phyloP scores from a whole-genome alignment of 441 rosid genomes.

The Adansonia madagascariensis region DNA sequence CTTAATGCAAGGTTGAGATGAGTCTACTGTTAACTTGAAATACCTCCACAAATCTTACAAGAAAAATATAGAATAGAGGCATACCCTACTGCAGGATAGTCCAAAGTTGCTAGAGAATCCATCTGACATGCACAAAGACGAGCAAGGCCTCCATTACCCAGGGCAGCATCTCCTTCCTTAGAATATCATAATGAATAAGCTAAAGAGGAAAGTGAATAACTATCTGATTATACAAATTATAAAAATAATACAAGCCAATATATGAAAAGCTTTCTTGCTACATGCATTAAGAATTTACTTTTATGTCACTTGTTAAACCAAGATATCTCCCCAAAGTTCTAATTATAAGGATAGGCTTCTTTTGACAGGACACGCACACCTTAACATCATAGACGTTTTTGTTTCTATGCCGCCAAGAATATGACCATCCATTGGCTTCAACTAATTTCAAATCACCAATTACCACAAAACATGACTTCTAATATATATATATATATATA shows the following conservation, averaged over 20 bases:
- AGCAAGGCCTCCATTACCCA: constrained; percentile 65
- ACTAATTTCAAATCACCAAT: neutral
- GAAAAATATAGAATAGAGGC: constrained; percentile 21
- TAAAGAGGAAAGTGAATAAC: constrained; percentile 12
- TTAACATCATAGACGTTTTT: neutral
- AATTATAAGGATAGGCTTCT: constrained; percentile 1
- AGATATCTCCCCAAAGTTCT: neutral
- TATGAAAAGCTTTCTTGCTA: constrained; percentile 4
- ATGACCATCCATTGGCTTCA: neutral
- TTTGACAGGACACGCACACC: neutral
- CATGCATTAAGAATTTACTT: constrained; percentile 22
- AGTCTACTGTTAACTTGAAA: constrained; percentile 12
- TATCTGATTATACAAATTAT: neutral
- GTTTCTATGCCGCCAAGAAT: neutral
- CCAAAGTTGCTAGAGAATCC: constrained; percentile 67
- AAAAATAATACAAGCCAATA: neutral
- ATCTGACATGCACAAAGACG: constrained; percentile 67
- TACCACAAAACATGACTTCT: neutral
- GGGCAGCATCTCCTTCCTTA: constrained; percentile 68
- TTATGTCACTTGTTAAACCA: neutral
- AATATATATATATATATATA: neutral
- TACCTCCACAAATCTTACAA: constrained; percentile 16
- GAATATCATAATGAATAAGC: constrained; percentile 27
- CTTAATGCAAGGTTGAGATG: constrained; percentile 6
- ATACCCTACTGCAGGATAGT: constrained; percentile 69